Percentiles rank a stretch among this genome's conserved stretches.
Evolutionary conservation across 2,329 filamentous ascomycete species (phyloP).

Genomic region (Clarireedia monteithiana): DNA sequence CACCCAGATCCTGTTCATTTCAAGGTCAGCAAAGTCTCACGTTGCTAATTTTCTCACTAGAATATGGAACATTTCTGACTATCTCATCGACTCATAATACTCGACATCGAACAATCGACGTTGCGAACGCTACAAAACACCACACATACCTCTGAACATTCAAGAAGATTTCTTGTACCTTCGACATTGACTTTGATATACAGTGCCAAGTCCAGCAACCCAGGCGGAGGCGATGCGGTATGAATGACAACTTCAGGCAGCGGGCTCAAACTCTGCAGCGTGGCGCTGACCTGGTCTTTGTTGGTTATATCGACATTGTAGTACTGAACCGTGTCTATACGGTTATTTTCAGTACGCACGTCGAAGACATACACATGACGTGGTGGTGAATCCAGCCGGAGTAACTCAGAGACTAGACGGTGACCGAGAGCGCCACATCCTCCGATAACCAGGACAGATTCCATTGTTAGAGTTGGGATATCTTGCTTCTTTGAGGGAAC

Average conservation of each 20-base stretch:
- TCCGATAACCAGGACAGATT: constrained; percentile 61
- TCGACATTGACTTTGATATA: constrained; percentile 42
- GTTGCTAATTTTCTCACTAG: no score
- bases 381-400: constrained; percentile 38
- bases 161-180: constrained; percentile 40
- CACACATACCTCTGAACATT: constrained; percentile 22
- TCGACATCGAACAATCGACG: background rate
- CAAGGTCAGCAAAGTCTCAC: background rate
- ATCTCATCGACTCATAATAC: no score
- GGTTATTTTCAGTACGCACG: constrained; percentile 60
- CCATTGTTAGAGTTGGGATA: background rate
- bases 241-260: constrained; percentile 41
- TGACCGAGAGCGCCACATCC: constrained; percentile 80
- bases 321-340: constrained; percentile 40
- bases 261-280: constrained; percentile 36
- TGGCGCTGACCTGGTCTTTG: constrained; percentile 31
- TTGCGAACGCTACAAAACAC: background rate
- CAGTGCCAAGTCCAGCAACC: constrained; percentile 31
- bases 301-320: constrained; percentile 42
- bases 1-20: constrained; percentile 31
- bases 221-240: constrained; percentile 37
- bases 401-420: constrained; percentile 66
- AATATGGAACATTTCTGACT: no score
- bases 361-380: constrained; percentile 58
- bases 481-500: no score